phyloP scores from a whole-genome alignment of 2,329 filamentous ascomycete genomes.

The Bipolaris zeicola region DNA sequence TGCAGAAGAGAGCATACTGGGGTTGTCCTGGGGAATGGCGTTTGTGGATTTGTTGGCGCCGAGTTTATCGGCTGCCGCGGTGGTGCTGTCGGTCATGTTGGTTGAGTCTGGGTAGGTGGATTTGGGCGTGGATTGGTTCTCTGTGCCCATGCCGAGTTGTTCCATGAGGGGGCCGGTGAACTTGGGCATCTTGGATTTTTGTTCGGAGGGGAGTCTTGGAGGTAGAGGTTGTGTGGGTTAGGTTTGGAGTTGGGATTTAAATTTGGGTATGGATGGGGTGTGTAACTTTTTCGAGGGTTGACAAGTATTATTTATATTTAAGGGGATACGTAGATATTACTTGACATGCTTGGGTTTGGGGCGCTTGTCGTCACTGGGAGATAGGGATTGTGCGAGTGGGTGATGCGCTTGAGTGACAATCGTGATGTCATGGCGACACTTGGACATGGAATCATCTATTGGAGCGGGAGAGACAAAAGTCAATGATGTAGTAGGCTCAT shows the following conservation, averaged over 20 bases:
- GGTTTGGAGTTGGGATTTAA: neutral
- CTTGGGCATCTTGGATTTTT: conserved; percentile 24
- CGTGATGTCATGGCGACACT: conserved; percentile 28
- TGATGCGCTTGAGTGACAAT: conserved; percentile 6
- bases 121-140: conserved; percentile 17
- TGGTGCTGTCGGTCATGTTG: conserved; percentile 30
- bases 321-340: conserved; percentile 4
- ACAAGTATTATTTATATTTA: neutral
- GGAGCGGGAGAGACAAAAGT: conserved; percentile 2
- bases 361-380: neutral
- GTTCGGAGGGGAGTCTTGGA: too few relatives aligned
- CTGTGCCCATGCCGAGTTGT: conserved; percentile 23
- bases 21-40: conserved; percentile 40
- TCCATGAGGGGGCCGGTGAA: conserved; percentile 30
- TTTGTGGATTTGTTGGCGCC: conserved; percentile 40
- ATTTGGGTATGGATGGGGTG: neutral
- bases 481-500: conserved; percentile 13
- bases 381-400: neutral
- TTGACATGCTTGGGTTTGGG: conserved; percentile 11
- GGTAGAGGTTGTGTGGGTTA: too few relatives aligned
- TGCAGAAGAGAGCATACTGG: conserved; percentile 54
- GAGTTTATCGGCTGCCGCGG: conserved; percentile 33
- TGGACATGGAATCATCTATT: neutral
- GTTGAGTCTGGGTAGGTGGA: neutral
- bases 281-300: too few relatives aligned